These are phyloP conservation scores for Phyllosticta citrichinensis DNA, from an alignment of 2,329 filamentous ascomycete genomes.

Conservation along the genomic window DNA sequence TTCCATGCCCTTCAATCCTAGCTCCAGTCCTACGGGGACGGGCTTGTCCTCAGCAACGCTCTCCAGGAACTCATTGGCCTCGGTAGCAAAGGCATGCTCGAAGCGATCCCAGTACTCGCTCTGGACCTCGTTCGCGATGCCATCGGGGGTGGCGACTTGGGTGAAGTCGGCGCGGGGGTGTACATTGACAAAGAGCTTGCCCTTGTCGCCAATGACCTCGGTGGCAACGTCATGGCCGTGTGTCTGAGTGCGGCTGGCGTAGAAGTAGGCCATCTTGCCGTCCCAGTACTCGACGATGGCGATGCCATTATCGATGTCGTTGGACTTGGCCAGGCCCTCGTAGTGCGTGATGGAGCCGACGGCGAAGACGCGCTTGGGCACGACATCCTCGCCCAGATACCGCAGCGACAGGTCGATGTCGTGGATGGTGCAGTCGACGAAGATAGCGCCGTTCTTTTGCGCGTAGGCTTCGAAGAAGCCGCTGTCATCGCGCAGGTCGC, in stretches of 20 bases:
- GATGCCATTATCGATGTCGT: constrained; percentile 36
- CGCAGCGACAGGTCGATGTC: constrained; percentile 36
- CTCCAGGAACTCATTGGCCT: constrained; percentile 31
- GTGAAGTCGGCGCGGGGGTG: constrained; percentile 15
- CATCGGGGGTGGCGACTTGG: constrained; percentile 22
- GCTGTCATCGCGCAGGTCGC: constrained; percentile 27
- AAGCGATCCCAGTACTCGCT: constrained; percentile 32
- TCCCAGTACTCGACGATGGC: constrained; percentile 36
- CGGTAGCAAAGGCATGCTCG: constrained; percentile 30
- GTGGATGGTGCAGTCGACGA: constrained; percentile 36
- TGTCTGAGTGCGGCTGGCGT: constrained; percentile 33
- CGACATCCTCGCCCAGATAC: constrained; percentile 29
- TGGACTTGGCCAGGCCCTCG: constrained; percentile 27
- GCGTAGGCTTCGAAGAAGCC: constrained; percentile 36
- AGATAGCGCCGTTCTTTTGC: constrained; percentile 32
- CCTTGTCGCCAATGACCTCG: constrained; percentile 34
- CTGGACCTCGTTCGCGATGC: constrained; percentile 29
- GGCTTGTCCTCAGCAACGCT: constrained; percentile 27
- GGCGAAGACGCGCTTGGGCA: constrained; percentile 29
- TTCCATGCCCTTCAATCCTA: constrained; percentile 26
- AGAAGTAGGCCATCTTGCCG: constrained; percentile 36
- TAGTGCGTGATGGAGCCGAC: constrained; percentile 27
- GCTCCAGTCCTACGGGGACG: constrained; percentile 26
- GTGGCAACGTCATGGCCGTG: constrained; percentile 36
- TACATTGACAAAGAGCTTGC: constrained; percentile 34